These are phyloP conservation scores for Crithidia expoeki DNA, from an alignment of 208 protist species.

Conservation along the genomic window DNA sequence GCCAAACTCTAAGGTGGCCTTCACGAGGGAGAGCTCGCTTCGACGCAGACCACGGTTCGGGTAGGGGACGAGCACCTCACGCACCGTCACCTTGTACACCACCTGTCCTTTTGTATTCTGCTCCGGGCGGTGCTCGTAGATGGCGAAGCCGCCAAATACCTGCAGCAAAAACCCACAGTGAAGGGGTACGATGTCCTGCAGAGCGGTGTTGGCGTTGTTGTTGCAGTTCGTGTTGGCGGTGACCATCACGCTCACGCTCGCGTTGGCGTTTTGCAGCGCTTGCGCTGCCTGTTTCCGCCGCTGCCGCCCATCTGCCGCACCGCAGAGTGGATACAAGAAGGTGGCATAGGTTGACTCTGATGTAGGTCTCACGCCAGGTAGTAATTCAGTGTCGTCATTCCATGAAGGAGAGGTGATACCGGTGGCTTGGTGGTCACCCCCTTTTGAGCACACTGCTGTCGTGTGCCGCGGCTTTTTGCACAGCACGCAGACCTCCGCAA, in stretches of 20 bases:
- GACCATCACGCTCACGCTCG: constrained; percentile 5
- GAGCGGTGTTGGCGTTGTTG: constrained; percentile 1
- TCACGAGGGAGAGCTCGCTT: constrained; percentile 41
- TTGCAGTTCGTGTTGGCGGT: constrained; percentile 2
- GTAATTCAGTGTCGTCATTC: constrained; percentile 48
- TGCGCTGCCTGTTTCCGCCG: constrained; percentile 38
- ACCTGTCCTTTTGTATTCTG: constrained; percentile 8
- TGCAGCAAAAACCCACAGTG: constrained; percentile 55
- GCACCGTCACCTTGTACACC: constrained; percentile 27
- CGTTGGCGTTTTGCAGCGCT: constrained; percentile 37
- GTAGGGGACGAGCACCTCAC: constrained; percentile 73
- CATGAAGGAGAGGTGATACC: constrained; percentile 67
- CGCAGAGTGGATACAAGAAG: constrained; percentile 60
- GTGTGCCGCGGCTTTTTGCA: constrained; percentile 47
- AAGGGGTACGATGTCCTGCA: constrained; percentile 28
- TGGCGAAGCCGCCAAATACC: constrained; percentile 75
- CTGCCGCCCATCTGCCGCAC: constrained; percentile 44
- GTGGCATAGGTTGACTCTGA: constrained; percentile 39
- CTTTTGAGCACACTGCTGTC: constrained; percentile 32
- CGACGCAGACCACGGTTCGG: constrained; percentile 48
- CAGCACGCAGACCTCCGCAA: constrained; percentile 43
- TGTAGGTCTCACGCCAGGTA: constrained; percentile 42
- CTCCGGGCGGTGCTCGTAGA: constrained; percentile 37
- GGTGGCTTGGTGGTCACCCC: constrained; percentile 41
- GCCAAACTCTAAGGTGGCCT: constrained; percentile 54